Conservation (phyloP, 148 eudicot species). For the Camellia japonica region DNA sequence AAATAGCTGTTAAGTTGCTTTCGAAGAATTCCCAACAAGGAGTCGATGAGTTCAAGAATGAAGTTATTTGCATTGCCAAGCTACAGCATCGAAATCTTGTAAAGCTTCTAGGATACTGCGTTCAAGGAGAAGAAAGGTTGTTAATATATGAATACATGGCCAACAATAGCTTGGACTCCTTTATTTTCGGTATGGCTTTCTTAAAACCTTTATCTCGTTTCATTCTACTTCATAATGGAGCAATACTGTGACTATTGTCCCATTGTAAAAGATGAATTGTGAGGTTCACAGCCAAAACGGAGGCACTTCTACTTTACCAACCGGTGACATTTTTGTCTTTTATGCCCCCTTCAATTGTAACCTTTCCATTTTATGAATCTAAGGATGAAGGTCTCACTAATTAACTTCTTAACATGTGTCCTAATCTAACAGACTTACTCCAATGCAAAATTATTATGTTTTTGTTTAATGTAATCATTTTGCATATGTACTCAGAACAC, state of each 20-base stretch:
- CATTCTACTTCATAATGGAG: background rate
- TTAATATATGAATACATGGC: conserved; percentile 5
- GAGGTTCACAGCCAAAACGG: too few relatives aligned
- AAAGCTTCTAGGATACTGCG: conserved; percentile 10
- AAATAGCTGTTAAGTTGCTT: conserved; percentile 10
- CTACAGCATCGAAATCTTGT: conserved; percentile 11
- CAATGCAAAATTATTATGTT: too few relatives aligned
- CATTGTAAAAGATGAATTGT: too few relatives aligned
- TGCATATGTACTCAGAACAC: too few relatives aligned
- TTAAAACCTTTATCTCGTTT: background rate
- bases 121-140: background rate
- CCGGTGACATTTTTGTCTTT: too few relatives aligned
- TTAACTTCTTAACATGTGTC: too few relatives aligned
- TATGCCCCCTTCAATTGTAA: too few relatives aligned
- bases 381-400: too few relatives aligned
- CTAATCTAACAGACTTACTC: too few relatives aligned
- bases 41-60: conserved; percentile 3
- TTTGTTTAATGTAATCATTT: background rate
- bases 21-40: conserved; percentile 9
- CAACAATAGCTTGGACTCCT: conserved; percentile 6
- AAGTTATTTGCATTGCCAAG: background rate
- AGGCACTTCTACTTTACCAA: too few relatives aligned
- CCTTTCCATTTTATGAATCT: too few relatives aligned
- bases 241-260: background rate
- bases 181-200: conserved; percentile 6